Conservation (phyloP, 208 protist genomes). For the Acanthamoeba sp. region DNA sequence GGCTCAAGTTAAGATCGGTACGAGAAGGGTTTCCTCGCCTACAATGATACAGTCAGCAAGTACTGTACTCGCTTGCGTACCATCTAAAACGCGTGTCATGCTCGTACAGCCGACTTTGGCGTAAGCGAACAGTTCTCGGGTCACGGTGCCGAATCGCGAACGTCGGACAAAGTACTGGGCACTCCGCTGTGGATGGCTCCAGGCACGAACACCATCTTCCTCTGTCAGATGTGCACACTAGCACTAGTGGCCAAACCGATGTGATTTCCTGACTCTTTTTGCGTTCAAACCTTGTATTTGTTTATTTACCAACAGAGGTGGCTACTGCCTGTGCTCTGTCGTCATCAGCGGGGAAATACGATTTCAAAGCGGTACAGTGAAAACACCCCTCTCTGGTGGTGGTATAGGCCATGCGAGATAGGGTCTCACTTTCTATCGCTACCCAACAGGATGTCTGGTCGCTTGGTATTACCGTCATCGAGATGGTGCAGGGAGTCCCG, state of each 20-base stretch:
- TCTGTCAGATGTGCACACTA: no score
- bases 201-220: no score
- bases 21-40: no score
- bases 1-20: constrained; percentile 26
- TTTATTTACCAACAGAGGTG: background rate
- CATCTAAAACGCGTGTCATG: no score
- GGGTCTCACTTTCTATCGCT: background rate
- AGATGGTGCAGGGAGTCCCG: constrained; percentile 28
- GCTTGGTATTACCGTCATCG: constrained; percentile 71
- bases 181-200: constrained; percentile 67
- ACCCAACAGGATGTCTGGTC: constrained; percentile 62
- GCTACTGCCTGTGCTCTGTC: constrained; percentile 2
- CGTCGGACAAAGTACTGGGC: constrained; percentile 59
- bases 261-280: no score
- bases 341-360: background rate
- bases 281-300: no score
- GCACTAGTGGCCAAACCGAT: no score
- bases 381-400: background rate
- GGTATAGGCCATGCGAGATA: no score
- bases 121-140: constrained; percentile 61
- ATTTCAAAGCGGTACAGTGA: constrained; percentile 22
- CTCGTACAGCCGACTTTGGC: constrained; percentile 58
- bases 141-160: constrained; percentile 17
- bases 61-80: no score
- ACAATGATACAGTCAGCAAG: no score